Evolutionary conservation across 371 early-diverging fungal species (phyloP).

Genomic region (Mucor sp.): DNA sequence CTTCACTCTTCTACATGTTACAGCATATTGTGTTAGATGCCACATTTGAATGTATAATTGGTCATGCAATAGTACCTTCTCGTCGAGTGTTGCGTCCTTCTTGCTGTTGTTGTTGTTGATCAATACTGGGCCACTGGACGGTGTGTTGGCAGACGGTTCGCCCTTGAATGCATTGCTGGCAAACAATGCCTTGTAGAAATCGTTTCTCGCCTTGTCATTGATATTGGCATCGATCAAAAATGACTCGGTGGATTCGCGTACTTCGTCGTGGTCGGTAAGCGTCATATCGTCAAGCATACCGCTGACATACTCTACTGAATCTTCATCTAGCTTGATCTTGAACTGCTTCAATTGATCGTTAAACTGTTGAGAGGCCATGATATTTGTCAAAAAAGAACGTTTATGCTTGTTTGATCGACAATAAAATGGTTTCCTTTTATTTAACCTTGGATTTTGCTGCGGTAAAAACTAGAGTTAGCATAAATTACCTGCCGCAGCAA

Average conservation of each 20-base stretch:
- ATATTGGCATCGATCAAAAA: constrained; percentile 68
- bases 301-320: constrained; percentile 48
- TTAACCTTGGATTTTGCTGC: neutral
- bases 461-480: neutral
- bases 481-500: neutral
- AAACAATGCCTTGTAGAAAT: constrained; percentile 40
- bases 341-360: constrained; percentile 12
- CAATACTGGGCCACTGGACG: neutral
- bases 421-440: neutral
- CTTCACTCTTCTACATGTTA: neutral
- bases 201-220: constrained; percentile 41
- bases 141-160: neutral
- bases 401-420: neutral
- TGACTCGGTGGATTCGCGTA: constrained; percentile 68
- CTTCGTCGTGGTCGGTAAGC: constrained; percentile 31
- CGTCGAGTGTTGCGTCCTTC: neutral
- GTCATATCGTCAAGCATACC: constrained; percentile 46
- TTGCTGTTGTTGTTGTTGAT: neutral
- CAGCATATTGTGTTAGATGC: neutral
- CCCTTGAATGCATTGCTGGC: neutral
- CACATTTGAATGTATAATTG: neutral
- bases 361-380: constrained; percentile 21
- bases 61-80: neutral
- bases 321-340: constrained; percentile 47
- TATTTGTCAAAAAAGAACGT: neutral